Base-by-base conservation (phyloP, 352 stramenopile species). In the Saprolegnia parasitica region DNA sequence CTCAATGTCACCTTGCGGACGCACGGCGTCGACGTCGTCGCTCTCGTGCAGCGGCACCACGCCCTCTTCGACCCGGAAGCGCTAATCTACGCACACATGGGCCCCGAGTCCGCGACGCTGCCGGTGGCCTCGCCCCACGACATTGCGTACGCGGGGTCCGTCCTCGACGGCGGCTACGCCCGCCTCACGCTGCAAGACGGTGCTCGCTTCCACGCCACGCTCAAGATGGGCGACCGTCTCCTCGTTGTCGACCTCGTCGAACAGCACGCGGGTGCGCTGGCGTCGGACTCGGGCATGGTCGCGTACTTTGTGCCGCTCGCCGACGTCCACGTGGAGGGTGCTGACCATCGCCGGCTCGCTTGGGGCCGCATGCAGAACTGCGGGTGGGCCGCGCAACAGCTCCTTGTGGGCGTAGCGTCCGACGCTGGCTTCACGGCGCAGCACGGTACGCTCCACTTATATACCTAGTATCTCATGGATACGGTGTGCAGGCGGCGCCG, bases 361-460 rank as follows among this genome's bases (percentile, higher is more conserved):
- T 70, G 29, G 24, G 63, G 63, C 26, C 63, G 63, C 29, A 70
- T 70, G 63, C n/a, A 52, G 10, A 52, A 18, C 4, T 70, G 63
- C 29, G 52, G 10, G 9, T 70, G 63, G 63, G 13, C 46, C n/a
- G 6, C 35, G 18, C 20, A 39, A 20, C 50, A 70, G 52, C n/a
- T 70, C 5, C 54, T 24, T 4, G 63, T 70, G n/a, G 63, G 63
- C 5, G 63, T 70, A 16, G 63, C 63, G 9, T 70, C 63, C 5
- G 63, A 70, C 24, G 63, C 63, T 57, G 63, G 63, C 26, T 70
- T 70, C 47, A 70, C 63, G 15, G 23, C 46, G 8, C n/a, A 70
- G 23, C 63, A 70, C 35, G 63, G 63, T 70, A 42, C 23, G 39
- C 26, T 45, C 32, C 42, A n/a, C 13, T 49, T 10, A 11, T n/a